Evolutionary conservation across 2,329 filamentous ascomycete species (phyloP).

Genomic region (Alternaria infectoria): DNA sequence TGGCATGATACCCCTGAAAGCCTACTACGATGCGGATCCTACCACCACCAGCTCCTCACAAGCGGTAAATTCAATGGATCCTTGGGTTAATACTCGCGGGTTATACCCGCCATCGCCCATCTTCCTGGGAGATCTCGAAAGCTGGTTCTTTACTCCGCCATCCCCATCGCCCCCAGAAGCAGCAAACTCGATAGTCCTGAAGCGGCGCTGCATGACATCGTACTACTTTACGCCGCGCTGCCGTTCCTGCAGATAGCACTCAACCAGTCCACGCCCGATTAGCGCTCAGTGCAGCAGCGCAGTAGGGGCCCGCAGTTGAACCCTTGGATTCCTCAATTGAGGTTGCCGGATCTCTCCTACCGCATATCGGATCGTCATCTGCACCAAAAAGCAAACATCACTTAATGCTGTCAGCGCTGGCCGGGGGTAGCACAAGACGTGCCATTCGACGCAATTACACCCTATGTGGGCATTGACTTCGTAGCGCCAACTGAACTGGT

Average conservation of each 20-base stretch:
- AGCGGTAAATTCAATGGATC: constrained; percentile 16
- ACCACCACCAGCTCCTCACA: constrained; percentile 14
- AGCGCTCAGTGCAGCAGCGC: constrained; percentile 14
- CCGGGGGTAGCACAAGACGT: constrained; percentile 17
- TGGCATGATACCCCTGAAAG: constrained; percentile 15
- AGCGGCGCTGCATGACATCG: constrained; percentile 5
- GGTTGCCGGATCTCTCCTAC: constrained; percentile 13
- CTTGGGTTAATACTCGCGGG: constrained; percentile 12
- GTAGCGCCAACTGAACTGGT: constrained; percentile 8
- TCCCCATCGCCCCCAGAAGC: background rate
- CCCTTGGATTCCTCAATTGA: constrained; percentile 16
- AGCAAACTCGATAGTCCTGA: background rate
- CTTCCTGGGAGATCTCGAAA: background rate
- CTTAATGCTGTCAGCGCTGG: constrained; percentile 14
- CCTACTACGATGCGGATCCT: constrained; percentile 13
- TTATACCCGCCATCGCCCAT: constrained; percentile 7
- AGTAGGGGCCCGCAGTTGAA: constrained; percentile 22
- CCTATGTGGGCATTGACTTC: constrained; percentile 13
- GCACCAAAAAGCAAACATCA: constrained; percentile 7
- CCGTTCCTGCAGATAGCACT: constrained; percentile 16
- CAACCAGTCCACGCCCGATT: constrained; percentile 14
- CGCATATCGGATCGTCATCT: constrained; percentile 13
- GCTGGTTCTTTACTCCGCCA: background rate
- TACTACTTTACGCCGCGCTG: constrained; percentile 6
- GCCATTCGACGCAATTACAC: constrained; percentile 13